Conservation (phyloP, 371 early-diverging fungal genomes). For the Mucor saturninus region DNA sequence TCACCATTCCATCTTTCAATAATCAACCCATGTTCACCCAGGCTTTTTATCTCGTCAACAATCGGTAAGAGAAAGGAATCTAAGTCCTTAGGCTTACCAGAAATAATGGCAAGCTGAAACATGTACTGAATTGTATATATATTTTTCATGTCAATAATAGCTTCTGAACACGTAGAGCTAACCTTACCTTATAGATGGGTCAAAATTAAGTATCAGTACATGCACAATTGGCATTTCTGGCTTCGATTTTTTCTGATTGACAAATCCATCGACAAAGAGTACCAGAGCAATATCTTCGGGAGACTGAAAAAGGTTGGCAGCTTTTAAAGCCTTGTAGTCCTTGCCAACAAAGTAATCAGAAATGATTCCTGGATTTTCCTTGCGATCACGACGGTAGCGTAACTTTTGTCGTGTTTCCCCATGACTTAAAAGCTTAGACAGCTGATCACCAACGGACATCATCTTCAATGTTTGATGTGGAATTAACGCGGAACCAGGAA, state of each 20-base stretch:
- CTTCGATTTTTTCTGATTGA: too few species aligned
- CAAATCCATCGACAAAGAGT: too few species aligned
- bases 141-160: neutral
- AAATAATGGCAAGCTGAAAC: constrained; percentile 3
- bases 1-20: neutral
- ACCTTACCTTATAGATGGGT: neutral
- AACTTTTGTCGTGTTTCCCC: neutral
- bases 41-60: too few species aligned
- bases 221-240: too few species aligned
- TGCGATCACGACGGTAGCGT: neutral
- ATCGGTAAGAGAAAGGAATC: constrained; percentile 11
- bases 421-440: neutral
- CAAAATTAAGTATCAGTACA: too few species aligned
- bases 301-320: too few species aligned
- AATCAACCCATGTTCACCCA: too few species aligned
- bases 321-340: too few species aligned
- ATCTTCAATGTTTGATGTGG: constrained; percentile 1
- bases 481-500: neutral
- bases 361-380: neutral
- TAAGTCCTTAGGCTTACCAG: constrained; percentile 4
- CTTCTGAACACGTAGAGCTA: neutral
- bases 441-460: constrained; percentile 4
- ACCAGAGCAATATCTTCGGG: too few species aligned
- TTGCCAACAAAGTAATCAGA: constrained; percentile 7
- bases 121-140: neutral